These are phyloP conservation scores for Rutstroemia sp. DNA, from an alignment of 2,329 filamentous ascomycete species.

Conservation along the genomic window DNA sequence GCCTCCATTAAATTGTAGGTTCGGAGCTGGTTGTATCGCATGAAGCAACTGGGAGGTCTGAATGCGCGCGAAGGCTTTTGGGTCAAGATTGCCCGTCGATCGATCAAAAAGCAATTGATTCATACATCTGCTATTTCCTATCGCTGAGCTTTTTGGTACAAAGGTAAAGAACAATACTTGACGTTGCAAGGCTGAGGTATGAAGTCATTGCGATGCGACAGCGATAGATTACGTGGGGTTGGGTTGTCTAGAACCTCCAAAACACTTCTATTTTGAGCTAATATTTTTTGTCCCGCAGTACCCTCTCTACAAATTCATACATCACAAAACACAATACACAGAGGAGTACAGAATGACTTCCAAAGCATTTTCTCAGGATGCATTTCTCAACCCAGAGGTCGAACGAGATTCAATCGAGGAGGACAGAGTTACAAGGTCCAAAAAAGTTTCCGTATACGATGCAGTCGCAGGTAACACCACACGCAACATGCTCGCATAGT, in stretches of 20 bases:
- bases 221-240: neutral
- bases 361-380: conserved; percentile 18
- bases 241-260: neutral
- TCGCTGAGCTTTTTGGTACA: neutral
- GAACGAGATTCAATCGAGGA: conserved; percentile 11
- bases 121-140: conserved; percentile 49
- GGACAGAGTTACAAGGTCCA: conserved; percentile 20
- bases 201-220: neutral
- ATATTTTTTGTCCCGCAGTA: neutral
- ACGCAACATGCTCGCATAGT: neutral
- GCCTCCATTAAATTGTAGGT: conserved; percentile 63
- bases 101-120: conserved; percentile 70
- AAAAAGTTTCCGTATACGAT: conserved; percentile 57
- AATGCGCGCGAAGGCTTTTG: conserved; percentile 56
- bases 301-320: neutral
- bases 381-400: conserved; percentile 13
- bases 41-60: conserved; percentile 60
- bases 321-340: neutral
- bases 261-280: neutral
- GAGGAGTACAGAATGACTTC: conserved; percentile 18
- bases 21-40: conserved; percentile 59
- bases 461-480: conserved; percentile 56
- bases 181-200: neutral
- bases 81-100: conserved; percentile 59
- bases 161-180: neutral